These are phyloP conservation scores for Cercophora samala DNA, from an alignment of 495 filamentous ascomycete species.

Conservation along the genomic window DNA sequence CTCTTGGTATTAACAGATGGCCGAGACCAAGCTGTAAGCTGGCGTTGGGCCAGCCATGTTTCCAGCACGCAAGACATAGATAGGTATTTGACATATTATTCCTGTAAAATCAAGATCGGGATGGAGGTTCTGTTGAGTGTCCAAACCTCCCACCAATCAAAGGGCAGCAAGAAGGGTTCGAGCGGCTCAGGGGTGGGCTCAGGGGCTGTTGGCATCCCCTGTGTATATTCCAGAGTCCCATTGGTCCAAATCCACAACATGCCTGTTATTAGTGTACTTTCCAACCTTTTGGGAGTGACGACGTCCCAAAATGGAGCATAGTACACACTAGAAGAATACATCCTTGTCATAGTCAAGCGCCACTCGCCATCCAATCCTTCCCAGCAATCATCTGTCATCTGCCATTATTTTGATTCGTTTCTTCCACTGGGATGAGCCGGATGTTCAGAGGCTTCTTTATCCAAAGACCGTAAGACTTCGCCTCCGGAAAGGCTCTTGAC, in stretches of 20 bases:
- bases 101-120: too few relatives aligned
- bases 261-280: neutral
- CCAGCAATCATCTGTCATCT: neutral
- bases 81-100: too few relatives aligned
- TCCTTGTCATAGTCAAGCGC: neutral
- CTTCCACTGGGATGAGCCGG: slow-evolving; percentile 9
- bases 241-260: neutral
- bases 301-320: neutral
- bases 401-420: neutral
- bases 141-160: too few relatives aligned
- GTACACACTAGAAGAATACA: too few relatives aligned
- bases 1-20: too few relatives aligned
- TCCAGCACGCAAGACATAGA: neutral
- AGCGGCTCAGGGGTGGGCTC: too few relatives aligned
- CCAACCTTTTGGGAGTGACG: neutral
- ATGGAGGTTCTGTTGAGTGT: too few relatives aligned
- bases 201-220: neutral
- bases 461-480: slow-evolving; percentile 18
- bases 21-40: too few relatives aligned
- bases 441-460: slow-evolving; percentile 18
- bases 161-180: too few relatives aligned
- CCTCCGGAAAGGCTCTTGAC: slow-evolving; percentile 31
- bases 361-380: neutral
- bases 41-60: too few relatives aligned
- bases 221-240: neutral